Evolutionary conservation across 257 asterid genomes (phyloP), one percentile per base, ranked within the genome.

Genomic region (Nicotiana undulata): DNA sequence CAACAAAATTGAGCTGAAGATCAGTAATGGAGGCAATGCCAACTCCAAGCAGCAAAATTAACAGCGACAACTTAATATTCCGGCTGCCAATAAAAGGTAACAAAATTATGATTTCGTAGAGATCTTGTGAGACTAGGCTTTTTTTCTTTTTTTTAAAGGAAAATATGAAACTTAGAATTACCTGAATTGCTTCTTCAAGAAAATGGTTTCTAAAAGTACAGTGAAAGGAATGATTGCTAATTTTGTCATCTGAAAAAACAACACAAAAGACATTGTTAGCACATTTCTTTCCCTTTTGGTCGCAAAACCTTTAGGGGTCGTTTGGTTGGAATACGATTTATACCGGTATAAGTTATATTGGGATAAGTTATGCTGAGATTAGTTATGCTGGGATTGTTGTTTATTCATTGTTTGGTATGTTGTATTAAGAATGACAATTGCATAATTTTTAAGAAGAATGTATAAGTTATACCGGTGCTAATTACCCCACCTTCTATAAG

Each of bases 151-250:
- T 26, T 26, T 26, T 26, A 26, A 26, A 63, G 40, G 40, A 63
- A 63, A 4, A 63, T 63, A 63, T 63, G 70, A 28, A 28, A 63
- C 7, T 9, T 37, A 0, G 6, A 46, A 46, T 79, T 59, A 90
- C 98, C 98, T 92, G 91, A 94, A 93, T 72, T 93, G 97, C 75
- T 91, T 93, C 10, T 90, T 90, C 79, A 93, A 76, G 91, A 91
- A 92, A 67, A 94, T 17, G 37, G 98, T 94, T 80, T 94, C 98
- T 58, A 93, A 31, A 40, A 94, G 80, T 26, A 94, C 97, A 3
- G 97, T 94, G 88, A 94, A 94, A 76, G 98, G 97, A 86, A 94
- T 91, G 58, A 93, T 93, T 81, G 98, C 98, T 34, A 94, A 94
- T 74, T 94, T 94, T 67, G 98, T 94, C 98, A 94, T 93, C 97